Evolutionary conservation across 257 asterid species (phyloP), one percentile per base, ranked within the genome.

Genomic region (Verbascum thapsus): DNA sequence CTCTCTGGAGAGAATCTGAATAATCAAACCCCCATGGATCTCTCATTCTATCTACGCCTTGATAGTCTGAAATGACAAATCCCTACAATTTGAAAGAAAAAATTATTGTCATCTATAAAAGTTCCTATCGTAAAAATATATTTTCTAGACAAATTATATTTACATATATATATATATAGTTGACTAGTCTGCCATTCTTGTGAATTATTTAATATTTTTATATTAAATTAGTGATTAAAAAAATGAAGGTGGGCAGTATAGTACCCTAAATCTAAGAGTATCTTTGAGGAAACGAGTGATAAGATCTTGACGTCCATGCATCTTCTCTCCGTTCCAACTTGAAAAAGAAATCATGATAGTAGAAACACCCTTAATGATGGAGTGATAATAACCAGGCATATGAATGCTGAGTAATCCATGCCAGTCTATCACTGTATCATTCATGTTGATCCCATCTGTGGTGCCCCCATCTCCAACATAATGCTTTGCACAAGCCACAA

Each of bases 401-500:
- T 63, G 61, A 37, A 50, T 52, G n/a, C 41, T 63, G 11, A 63
- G 60, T 9, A 63, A 6, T 50, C 51, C 69, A 12, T 63, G 40
- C 53, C 69, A 63, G 11, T 63, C 69, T 12, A 50, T 63, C 13
- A 50, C 38, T 1, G 61, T 63, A 26, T 63, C 38, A 39, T 63
- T 63, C 49, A 50, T 51, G 8, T 63, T 51, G n/a, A 63, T 63
- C 8, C 69, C 69, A 7, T 63, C 37, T n/a, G 35, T 40, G 1
- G 61, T 63, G 10, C 69, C 69, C 4, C 61, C 69, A 39, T 63
- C 69, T 7, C 61, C 61, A 8, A 51, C 61, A 38, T 44, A 63
- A 26, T 63, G 61, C 47, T 63, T 63, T 0, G 69, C 61, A 63
- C 61, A 63, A 19, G 60, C 70, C 53, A 64, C 19, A n/a, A 64